Conservation (phyloP, 2,329 filamentous ascomycete species). For the Phyllachora maydis region DNA sequence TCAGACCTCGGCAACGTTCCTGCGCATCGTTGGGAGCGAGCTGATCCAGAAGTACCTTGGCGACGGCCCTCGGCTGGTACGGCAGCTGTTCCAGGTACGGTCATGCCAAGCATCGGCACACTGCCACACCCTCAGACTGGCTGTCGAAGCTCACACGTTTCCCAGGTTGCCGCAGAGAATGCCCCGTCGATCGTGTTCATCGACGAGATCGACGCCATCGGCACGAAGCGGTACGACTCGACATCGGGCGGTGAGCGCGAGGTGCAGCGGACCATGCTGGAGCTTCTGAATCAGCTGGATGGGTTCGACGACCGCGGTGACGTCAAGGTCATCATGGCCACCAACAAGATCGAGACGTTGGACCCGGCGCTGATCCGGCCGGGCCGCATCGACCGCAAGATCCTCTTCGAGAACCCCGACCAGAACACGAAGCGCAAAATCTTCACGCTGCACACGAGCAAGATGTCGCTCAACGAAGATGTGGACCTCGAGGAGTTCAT, state of each 20-base stretch:
- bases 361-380: constrained; percentile 92
- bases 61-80: constrained; percentile 82
- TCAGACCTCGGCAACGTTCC: constrained; percentile 94
- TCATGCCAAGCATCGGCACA: too few species aligned
- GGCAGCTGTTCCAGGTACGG: constrained; percentile 73
- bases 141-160: constrained; percentile 7
- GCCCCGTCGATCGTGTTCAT: constrained; percentile 97
- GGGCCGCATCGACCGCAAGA: constrained; percentile 96
- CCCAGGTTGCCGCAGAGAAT: constrained; percentile 77
- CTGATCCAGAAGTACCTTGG: constrained; percentile 97
- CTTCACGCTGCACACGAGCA: constrained; percentile 91
- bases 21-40: constrained; percentile 92
- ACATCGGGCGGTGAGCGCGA: constrained; percentile 93
- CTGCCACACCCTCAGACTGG: background rate
- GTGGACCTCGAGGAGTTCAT: constrained; percentile 99
- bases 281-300: constrained; percentile 93
- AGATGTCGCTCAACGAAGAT: constrained; percentile 92
- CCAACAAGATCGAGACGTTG: constrained; percentile 97
- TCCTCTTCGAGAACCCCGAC: constrained; percentile 47
- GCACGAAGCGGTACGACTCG: constrained; percentile 95
- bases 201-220: constrained; percentile 96
- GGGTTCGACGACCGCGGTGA: constrained; percentile 97
- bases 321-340: constrained; percentile 99
- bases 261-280: constrained; percentile 95
- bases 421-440: constrained; percentile 96